Evolutionary conservation across 106 monocot genomes (phyloP).

Genomic region (Chionographis japonica): DNA sequence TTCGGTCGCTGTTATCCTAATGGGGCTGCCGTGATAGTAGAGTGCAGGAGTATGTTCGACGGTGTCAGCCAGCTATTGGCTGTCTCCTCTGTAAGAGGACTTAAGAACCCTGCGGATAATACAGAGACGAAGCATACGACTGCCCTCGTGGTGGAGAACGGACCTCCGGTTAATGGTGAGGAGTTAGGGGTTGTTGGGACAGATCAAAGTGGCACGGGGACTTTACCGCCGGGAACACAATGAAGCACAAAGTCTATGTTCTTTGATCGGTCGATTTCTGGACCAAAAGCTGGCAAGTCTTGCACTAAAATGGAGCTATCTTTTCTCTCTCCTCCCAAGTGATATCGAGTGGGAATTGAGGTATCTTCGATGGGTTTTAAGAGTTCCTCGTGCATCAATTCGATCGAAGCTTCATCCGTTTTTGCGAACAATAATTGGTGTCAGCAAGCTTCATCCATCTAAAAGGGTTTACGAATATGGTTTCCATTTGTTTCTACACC

Average conservation of each 20-base stretch:
- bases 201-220: constrained; percentile 3
- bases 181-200: not conserved
- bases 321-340: too few relatives aligned
- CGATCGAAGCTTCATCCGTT: too few relatives aligned
- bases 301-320: too few relatives aligned
- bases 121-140: constrained; percentile 23
- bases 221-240: not conserved
- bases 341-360: too few relatives aligned
- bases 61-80: constrained; percentile 65
- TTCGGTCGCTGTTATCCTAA: constrained; percentile 88
- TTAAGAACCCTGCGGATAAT: constrained; percentile 20
- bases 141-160: constrained; percentile 8
- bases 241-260: not conserved
- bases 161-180: constrained; percentile 12
- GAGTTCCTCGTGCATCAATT: too few relatives aligned
- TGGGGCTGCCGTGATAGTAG: constrained; percentile 60
- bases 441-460: too few relatives aligned
- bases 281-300: too few relatives aligned
- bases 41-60: constrained; percentile 44
- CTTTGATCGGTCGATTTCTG: not conserved
- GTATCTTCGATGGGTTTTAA: too few relatives aligned
- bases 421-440: too few relatives aligned
- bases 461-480: too few relatives aligned
- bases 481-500: too few relatives aligned
- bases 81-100: constrained; percentile 22